These are phyloP conservation scores for Sungouiella blattae DNA, from an alignment of 805 yeast species.

Conservation along the genomic window DNA sequence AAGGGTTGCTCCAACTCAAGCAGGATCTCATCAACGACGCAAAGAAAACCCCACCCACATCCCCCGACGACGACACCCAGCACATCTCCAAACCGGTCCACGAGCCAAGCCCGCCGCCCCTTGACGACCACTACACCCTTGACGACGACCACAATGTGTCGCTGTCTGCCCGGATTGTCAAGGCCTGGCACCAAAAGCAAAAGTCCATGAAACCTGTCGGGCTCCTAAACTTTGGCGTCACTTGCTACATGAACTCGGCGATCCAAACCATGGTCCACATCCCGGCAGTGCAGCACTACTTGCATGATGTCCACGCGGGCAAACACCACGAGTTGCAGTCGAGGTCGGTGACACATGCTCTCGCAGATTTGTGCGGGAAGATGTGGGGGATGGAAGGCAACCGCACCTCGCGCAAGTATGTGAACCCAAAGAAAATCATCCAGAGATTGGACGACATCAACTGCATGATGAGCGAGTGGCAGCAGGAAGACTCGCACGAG, in stretches of 20 bases:
- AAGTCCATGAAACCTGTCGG: slow-evolving; percentile 62
- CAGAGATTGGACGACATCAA: slow-evolving; percentile 75
- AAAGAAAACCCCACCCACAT: slow-evolving; percentile 12
- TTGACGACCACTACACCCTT: slow-evolving; percentile 63
- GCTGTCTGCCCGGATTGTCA: slow-evolving; percentile 49
- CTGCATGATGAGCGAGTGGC: slow-evolving; percentile 96
- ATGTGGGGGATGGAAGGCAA: slow-evolving; percentile 60
- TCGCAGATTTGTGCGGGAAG: slow-evolving; percentile 64
- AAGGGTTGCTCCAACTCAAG: slow-evolving; percentile 11
- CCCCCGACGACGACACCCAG: slow-evolving; percentile 3
- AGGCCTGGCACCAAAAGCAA: slow-evolving; percentile 64
- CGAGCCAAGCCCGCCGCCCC: neutral
- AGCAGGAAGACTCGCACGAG: slow-evolving; percentile 97
- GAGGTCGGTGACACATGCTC: slow-evolving; percentile 58
- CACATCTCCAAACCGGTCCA: too few relatives aligned
- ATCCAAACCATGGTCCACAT: slow-evolving; percentile 86
- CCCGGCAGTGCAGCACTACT: slow-evolving; percentile 85
- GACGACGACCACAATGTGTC: slow-evolving; percentile 32
- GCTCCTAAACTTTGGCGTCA: slow-evolving; percentile 85
- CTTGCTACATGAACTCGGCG: slow-evolving; percentile 95
- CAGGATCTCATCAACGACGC: slow-evolving; percentile 13
- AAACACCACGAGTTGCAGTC: slow-evolving; percentile 44
- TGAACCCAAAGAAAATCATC: slow-evolving; percentile 75
- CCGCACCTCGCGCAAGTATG: slow-evolving; percentile 34
- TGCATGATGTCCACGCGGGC: slow-evolving; percentile 59